Evolutionary conservation across 495 filamentous ascomycete species (phyloP), one percentile per base, ranked within the genome.

Genomic region (Podospora pseudocomata): DNA sequence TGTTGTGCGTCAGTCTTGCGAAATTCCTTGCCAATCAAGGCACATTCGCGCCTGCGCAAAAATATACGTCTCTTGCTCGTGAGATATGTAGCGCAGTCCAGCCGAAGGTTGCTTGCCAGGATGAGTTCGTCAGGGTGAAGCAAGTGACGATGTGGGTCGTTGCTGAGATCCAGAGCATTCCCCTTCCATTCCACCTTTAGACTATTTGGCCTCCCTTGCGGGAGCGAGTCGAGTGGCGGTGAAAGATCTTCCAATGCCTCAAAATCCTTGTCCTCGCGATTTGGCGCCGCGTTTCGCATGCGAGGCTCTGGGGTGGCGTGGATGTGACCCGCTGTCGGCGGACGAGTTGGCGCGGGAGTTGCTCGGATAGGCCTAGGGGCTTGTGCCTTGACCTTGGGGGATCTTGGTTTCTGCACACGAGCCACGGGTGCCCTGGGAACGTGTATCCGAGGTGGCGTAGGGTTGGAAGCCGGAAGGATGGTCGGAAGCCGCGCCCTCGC

Each of bases 1-100:
- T 96, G 92, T 78, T 99, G 95, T 39, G 93, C 92, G 77, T 97
- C 92, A n/a, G 95, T 97, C 87, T 97, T 99, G 69, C 92, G 86
- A 75, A 99, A 99, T 74, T 95, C 91, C 79, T 96, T 95, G 72
- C 86, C 85, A 61, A 89, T 87, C 61, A 79, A 79, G 57, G 92
- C 79, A 26, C 90, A 86, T 60, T 89, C 86, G 63, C 92, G 83
- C 30, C 92, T 89, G 64, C 87, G 87, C 39, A 90, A 81, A 74
- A 99, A 97, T 78, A 99, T 96, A 44, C 93, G 88, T 70, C 95
- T 89, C 85, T 99, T 99, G 82, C 91, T 95, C 73, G 92, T 94
- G 28, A 99, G 85, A 73, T 99, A 99, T 56, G 92, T 94, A 30
- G 92, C 93, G 74, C 91, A 94, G 70, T 91, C 90, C 44, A 99